Percentiles rank a stretch among this genome's conserved stretches.
Conservation (phyloP, 306 rosid species). For the Hippophae tibetana region DNA sequence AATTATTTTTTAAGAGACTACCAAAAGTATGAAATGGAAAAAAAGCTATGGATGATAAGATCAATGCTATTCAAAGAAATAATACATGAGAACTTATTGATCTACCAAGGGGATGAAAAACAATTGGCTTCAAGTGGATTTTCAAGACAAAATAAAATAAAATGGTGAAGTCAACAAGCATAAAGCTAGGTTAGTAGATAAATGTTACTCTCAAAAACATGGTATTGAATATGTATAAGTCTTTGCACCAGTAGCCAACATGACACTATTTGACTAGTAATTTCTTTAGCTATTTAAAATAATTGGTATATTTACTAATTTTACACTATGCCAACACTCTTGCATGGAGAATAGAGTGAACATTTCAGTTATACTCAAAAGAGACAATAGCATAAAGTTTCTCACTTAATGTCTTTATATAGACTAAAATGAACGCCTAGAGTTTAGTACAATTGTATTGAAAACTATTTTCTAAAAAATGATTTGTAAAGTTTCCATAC, state of each 20-base stretch:
- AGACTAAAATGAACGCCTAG: conserved; percentile 2
- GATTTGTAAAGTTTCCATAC: background rate
- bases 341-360: background rate
- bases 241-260: too few relatives aligned
- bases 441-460: background rate
- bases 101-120: background rate
- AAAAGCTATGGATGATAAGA: background rate
- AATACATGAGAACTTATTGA: background rate
- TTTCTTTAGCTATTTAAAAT: background rate
- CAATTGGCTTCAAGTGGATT: background rate
- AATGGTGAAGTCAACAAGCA: background rate
- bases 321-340: background rate
- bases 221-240: background rate
- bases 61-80: background rate
- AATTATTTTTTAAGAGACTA: too few relatives aligned
- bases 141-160: too few relatives aligned
- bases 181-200: background rate
- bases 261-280: background rate
- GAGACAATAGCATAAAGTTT: background rate
- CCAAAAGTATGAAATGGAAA: background rate
- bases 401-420: background rate
- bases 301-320: background rate
- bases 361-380: background rate
- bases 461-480: background rate
- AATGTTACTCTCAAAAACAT: background rate